These are phyloP conservation scores for Dovyalis caffra DNA, from an alignment of 345 rosid genomes.

Conservation along the genomic window DNA sequence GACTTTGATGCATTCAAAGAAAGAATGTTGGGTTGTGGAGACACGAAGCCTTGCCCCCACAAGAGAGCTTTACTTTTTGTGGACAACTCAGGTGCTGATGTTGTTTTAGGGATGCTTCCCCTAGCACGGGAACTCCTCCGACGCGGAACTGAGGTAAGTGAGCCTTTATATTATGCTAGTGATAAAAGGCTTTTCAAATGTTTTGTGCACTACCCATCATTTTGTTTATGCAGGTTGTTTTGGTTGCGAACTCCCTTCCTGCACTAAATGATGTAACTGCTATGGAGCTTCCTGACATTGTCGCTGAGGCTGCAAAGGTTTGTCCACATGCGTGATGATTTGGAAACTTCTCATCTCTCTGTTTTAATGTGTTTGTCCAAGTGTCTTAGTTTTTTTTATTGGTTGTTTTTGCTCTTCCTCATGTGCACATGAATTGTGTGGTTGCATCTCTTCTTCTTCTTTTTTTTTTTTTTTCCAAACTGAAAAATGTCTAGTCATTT, in stretches of 20 bases:
- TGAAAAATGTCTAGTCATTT: not conserved
- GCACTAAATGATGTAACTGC: conserved; percentile 95
- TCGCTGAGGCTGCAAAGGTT: conserved; percentile 98
- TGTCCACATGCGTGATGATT: conserved; percentile 5
- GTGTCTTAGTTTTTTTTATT: not conserved
- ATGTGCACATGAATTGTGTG: not conserved
- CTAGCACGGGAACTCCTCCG: conserved; percentile 93
- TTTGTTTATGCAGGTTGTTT: conserved; percentile 63
- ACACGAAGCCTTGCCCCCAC: conserved; percentile 64
- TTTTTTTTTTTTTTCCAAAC: not conserved
- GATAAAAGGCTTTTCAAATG: conserved; percentile 1
- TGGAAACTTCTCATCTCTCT: not conserved
- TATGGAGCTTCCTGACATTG: conserved; percentile 96
- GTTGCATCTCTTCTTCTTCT: not conserved
- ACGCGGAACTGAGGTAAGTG: conserved; percentile 86
- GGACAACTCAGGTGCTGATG: conserved; percentile 95
- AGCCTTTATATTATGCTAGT: conserved; percentile 9
- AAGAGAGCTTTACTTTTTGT: conserved; percentile 96
- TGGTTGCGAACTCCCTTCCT: conserved; percentile 97
- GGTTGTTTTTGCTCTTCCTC: not conserved
- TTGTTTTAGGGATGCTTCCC: conserved; percentile 97
- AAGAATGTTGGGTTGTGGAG: conserved; percentile 74
- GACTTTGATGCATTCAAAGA: conserved; percentile 88
- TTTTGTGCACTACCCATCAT: not conserved
- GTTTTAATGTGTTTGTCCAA: not conserved